A percentile compares a stretch with the other conserved stretches of the same genome.
Conservation (phyloP, 2,329 filamentous ascomycete species). For the Pseudofabraea citricarpa region DNA sequence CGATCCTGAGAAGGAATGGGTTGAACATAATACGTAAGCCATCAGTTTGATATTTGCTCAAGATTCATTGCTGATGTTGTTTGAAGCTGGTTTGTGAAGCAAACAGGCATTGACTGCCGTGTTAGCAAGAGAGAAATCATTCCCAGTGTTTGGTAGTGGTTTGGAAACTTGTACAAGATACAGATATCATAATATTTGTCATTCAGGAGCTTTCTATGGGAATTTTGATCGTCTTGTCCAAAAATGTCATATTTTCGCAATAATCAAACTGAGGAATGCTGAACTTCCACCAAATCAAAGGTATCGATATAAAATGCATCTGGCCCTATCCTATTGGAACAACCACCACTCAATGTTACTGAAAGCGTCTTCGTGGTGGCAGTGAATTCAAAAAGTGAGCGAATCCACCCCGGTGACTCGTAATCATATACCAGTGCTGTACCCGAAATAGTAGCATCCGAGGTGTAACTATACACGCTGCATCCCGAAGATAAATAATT, state of each 20-base stretch:
- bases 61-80: too few relatives aligned
- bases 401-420: not conserved
- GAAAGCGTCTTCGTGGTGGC: not conserved
- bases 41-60: too few relatives aligned
- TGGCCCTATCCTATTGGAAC: not conserved
- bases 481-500: not conserved
- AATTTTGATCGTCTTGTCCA: too few relatives aligned
- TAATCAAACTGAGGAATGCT: too few relatives aligned
- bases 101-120: conserved; percentile 11
- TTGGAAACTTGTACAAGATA: too few relatives aligned
- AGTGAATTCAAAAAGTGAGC: not conserved
- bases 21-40: conserved; percentile 29
- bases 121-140: not conserved
- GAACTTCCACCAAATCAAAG: too few relatives aligned
- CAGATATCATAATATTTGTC: too few relatives aligned
- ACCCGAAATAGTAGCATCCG: not conserved
- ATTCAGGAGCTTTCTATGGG: too few relatives aligned
- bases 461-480: not conserved
- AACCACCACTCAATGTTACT: not conserved
- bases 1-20: conserved; percentile 29
- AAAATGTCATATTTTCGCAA: too few relatives aligned
- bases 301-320: not conserved
- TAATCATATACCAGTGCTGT: not conserved
- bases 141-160: not conserved
- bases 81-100: conserved; percentile 35